Evolutionary conservation across 768 basidiomycete genomes (phyloP).

Genomic region (Wakefieldia striispora): DNA sequence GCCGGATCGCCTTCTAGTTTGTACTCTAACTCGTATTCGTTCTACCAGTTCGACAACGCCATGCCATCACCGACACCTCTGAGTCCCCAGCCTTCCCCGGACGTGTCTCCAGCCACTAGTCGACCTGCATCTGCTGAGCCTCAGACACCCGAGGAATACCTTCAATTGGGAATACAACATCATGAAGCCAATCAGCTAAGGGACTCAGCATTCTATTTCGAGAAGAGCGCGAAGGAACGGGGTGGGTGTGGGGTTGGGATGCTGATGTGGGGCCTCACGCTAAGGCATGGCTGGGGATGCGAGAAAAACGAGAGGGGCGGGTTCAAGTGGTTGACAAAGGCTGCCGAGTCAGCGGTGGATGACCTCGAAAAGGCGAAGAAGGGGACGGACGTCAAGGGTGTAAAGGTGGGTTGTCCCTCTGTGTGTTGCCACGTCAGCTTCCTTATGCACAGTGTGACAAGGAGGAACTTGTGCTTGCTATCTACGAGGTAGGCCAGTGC

Average conservation of each 20-base stretch:
- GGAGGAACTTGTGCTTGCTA: conserved; percentile 82
- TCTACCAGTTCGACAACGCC: conserved; percentile 54
- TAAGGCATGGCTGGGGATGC: conserved; percentile 89
- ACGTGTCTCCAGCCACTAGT: conserved; percentile 16
- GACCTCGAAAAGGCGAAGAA: conserved; percentile 65
- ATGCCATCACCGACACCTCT: conserved; percentile 42
- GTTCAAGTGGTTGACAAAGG: conserved; percentile 80
- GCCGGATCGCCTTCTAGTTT: conserved; percentile 40
- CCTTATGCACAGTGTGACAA: conserved; percentile 24
- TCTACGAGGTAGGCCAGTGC: conserved; percentile 91
- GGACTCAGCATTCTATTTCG: conserved; percentile 73
- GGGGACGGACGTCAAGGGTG: conserved; percentile 53
- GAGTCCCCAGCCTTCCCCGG: conserved; percentile 13
- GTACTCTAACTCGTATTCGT: conserved; percentile 63
- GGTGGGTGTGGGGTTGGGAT: conserved; percentile 89
- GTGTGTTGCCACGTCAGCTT: background rate
- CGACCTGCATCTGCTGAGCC: conserved; percentile 19
- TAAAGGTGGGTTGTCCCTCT: conserved; percentile 41
- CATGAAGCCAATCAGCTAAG: conserved; percentile 71
- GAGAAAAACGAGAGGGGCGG: conserved; percentile 73
- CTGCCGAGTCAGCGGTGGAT: conserved; percentile 76
- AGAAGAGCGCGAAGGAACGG: conserved; percentile 65
- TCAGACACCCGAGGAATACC: conserved; percentile 59
- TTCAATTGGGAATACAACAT: conserved; percentile 74
- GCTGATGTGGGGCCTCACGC: conserved; percentile 87